phyloP scores from a whole-genome alignment of 1,284 basidiomycete species.

The Ustanciosporium gigantosporum region DNA sequence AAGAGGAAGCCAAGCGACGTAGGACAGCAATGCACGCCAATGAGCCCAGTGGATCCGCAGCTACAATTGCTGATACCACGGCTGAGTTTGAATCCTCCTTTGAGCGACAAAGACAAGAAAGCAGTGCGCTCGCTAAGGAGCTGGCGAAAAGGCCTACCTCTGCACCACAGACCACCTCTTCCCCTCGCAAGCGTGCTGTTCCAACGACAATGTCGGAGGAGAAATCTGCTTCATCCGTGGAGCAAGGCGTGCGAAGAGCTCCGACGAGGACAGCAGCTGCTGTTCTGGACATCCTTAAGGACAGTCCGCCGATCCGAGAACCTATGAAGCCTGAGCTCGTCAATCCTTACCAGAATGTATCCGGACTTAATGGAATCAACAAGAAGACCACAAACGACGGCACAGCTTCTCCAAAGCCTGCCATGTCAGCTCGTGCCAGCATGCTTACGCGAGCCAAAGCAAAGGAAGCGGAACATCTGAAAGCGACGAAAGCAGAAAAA shows the following conservation, averaged over 20 bases:
- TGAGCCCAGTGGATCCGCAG: background rate
- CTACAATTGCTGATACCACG: slow-evolving; percentile 1
- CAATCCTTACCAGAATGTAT: slow-evolving; percentile 51
- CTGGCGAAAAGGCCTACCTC: slow-evolving; percentile 3
- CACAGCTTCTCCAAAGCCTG: background rate
- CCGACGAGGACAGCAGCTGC: slow-evolving; percentile 43
- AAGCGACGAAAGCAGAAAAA: slow-evolving; percentile 11
- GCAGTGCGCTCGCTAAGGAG: slow-evolving; percentile 28
- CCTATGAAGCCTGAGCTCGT: slow-evolving; percentile 48
- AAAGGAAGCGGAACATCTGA: slow-evolving; percentile 15
- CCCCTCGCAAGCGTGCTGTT: slow-evolving; percentile 24
- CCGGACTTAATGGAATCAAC: slow-evolving; percentile 13
- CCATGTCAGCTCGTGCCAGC: slow-evolving; percentile 19
- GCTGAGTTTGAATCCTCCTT: slow-evolving; percentile 24
- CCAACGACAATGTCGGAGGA: slow-evolving; percentile 9
- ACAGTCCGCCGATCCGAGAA: slow-evolving; percentile 27
- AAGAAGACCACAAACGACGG: slow-evolving; percentile 5
- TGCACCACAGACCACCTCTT: background rate
- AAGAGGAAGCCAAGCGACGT: slow-evolving; percentile 31
- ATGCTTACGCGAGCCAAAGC: slow-evolving; percentile 45
- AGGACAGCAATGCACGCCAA: slow-evolving; percentile 5
- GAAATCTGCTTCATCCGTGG: background rate
- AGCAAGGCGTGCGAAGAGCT: slow-evolving; percentile 13
- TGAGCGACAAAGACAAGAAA: slow-evolving; percentile 19
- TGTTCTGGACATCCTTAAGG: slow-evolving; percentile 45